Evolutionary conservation across 2,329 filamentous ascomycete species (phyloP), one percentile per base, ranked within the genome.

Genomic region (Penicillium italicum): DNA sequence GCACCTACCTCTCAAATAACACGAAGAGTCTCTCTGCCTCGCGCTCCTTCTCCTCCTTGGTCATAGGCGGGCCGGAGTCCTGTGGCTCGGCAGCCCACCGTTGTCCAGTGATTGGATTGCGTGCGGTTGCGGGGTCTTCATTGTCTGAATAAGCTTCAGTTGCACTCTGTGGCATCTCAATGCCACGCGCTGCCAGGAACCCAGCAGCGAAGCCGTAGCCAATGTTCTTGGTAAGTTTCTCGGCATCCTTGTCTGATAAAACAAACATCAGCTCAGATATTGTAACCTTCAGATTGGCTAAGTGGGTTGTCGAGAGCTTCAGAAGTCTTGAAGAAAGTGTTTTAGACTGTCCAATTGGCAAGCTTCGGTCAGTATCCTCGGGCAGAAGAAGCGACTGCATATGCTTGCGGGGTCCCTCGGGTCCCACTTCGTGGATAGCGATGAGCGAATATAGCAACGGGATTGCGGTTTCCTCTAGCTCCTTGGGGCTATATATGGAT

Each of bases 121-220:
- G 77, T 2, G 64, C 59, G 2, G 66, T 46, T 44, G 68, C 59
- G 12, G 68, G 50, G 4, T 60, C 62, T 20, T 63, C 56, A 20
- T 66, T 68, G 5, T 65, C 72, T 34, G 77, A 79, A 66, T 77
- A 80, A 7, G 80, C 79, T 63, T 86, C 82, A 10, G 85, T 75
- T 1, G 85, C 83, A 52, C 81, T 85, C 56, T 85, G 80, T 0
- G 91, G 90, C 22, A 96, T 79, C 0, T 87, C 81, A 12, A 97
- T 85, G 53, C 94, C 90, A 59, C 93, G 89, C 60, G 89, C 87
- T 76, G 92, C 87, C 16, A 99, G 77, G 69, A 94, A 96, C 0
- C 94, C 94, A 0, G 91, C 90, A 0, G 94, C 94, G 68, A 90
- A 96, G 0, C 94, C 94, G 69, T 96, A 99, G 0, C 94, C 94